phyloP scores from a whole-genome alignment of 1,284 basidiomycete species.

The Marasmius fiardii region DNA sequence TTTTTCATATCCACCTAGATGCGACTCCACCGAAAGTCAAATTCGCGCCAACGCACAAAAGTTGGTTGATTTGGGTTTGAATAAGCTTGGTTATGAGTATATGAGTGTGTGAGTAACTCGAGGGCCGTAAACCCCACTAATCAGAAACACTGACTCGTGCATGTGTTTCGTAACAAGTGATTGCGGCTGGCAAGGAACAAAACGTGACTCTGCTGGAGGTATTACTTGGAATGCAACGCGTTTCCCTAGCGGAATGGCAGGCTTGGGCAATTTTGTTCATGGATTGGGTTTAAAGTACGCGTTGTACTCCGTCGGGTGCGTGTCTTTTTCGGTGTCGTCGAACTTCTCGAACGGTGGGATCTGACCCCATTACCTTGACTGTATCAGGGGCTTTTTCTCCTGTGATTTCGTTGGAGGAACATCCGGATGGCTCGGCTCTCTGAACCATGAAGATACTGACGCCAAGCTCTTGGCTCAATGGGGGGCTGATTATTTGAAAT shows the following conservation, averaged over 20 bases:
- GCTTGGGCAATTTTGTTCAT: conserved; percentile 34
- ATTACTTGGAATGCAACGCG: conserved; percentile 39
- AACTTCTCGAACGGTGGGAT: neutral
- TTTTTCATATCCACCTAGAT: conserved; percentile 25
- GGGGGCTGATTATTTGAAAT: conserved; percentile 51
- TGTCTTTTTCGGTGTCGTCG: conserved; percentile 4
- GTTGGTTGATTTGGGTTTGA: conserved; percentile 32
- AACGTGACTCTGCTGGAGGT: conserved; percentile 33
- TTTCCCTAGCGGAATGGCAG: conserved; percentile 38
- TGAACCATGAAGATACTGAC: conserved; percentile 40
- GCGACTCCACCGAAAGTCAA: conserved; percentile 32
- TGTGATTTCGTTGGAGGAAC: conserved; percentile 43
- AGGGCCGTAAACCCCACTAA: too few species aligned
- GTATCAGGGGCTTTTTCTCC: conserved; percentile 36
- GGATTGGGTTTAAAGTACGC: conserved; percentile 36
- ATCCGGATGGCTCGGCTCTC: conserved; percentile 39
- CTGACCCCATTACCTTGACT: neutral
- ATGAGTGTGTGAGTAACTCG: conserved; percentile 37
- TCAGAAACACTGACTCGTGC: too few species aligned
- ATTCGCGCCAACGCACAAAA: conserved; percentile 32
- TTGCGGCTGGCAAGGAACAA: conserved; percentile 44
- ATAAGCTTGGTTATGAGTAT: conserved; percentile 34
- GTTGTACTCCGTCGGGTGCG: conserved; percentile 41
- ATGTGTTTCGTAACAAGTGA: too few species aligned
- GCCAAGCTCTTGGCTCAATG: conserved; percentile 40